Base-by-base conservation (phyloP, 345 rosid genomes). In the Boechera stricta region DNA sequence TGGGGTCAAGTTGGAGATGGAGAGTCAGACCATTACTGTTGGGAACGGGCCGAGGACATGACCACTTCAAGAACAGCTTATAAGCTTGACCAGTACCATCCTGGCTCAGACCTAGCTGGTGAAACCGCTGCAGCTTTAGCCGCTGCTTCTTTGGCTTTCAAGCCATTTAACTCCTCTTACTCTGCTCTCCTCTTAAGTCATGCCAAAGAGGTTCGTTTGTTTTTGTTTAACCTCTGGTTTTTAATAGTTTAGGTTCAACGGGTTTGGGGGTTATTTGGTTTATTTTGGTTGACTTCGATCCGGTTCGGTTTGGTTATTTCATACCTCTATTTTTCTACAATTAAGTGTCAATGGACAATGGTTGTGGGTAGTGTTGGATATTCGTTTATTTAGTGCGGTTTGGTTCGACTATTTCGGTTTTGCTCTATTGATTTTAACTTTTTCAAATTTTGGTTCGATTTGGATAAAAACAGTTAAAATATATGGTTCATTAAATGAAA, bases 1-100 rank as follows among this genome's bases (percentile, higher is more conserved):
- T 94, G 90, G 91, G 94, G 86, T 58, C 92, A 93, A 88, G 94
- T 87, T 81, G 98, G 97, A 2, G 96, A 91, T 76, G 97, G 98
- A 4, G 81, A 86, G 38, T 87, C 96, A 0, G 97, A 94, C 55
- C 98, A 94, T 71, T 88, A 84, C 39, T 94, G 97, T 63, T 91
- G 98, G 97, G 89, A 91, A 81, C 70, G 97, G 7, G 81, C 96
- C 0, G 97, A 94, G 72, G 98, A 94, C 82, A 91, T 94, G 98
- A 91, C 93, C 55, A 94, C 97, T 64, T 84, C 92, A 26, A 84
- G 97, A 71, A 81, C 85, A 2, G 92, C 92, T 51, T 91, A 85
- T 78, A 91, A 85, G 82, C 76, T 94, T 28, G 96, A 94, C 70
- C 73, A 73, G 16, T 64, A 85, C 21, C 84, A 87, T 73, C 97